phyloP scores from a whole-genome alignment of 345 rosid genomes.

The Eucalyptus lansdowneana region DNA sequence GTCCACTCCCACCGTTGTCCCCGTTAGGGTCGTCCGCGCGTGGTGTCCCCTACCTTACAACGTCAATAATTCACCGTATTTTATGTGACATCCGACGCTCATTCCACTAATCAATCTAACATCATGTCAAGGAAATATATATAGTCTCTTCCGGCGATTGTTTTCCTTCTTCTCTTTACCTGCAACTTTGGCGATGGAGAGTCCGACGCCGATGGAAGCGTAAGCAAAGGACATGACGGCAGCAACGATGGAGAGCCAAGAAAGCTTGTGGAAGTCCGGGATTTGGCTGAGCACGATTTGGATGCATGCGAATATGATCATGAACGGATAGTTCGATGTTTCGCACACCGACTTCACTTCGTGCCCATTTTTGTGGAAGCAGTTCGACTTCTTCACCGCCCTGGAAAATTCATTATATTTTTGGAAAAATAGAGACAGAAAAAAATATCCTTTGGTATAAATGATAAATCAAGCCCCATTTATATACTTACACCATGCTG shows the following conservation, averaged over 20 bases:
- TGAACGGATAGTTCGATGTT: conserved; percentile 45
- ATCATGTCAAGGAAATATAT: neutral
- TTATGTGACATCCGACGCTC: neutral
- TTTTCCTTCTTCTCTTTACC: conserved; percentile 1
- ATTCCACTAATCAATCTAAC: neutral
- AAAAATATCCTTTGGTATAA: neutral
- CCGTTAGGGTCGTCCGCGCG: conserved; percentile 38
- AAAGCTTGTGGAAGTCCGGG: conserved; percentile 75
- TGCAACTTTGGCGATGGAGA: conserved; percentile 50
- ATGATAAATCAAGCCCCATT: neutral
- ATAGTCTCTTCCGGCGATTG: neutral
- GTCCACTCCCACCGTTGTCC: conserved; percentile 46
- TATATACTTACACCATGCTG: conserved; percentile 75
- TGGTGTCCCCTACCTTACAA: conserved; percentile 9
- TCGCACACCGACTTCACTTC: conserved; percentile 19
- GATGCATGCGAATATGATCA: conserved; percentile 56
- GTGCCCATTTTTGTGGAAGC: conserved; percentile 69
- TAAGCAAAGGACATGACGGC: conserved; percentile 88
- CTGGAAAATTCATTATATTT: conserved; percentile 10
- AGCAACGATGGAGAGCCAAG: conserved; percentile 79
- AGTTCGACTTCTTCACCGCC: conserved; percentile 39
- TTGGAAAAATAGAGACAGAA: neutral
- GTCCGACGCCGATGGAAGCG: conserved; percentile 63
- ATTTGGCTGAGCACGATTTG: conserved; percentile 76
- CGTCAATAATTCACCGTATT: neutral